phyloP scores from a whole-genome alignment of 2,329 filamentous ascomycete genomes.

The Cytospora piceicola region DNA sequence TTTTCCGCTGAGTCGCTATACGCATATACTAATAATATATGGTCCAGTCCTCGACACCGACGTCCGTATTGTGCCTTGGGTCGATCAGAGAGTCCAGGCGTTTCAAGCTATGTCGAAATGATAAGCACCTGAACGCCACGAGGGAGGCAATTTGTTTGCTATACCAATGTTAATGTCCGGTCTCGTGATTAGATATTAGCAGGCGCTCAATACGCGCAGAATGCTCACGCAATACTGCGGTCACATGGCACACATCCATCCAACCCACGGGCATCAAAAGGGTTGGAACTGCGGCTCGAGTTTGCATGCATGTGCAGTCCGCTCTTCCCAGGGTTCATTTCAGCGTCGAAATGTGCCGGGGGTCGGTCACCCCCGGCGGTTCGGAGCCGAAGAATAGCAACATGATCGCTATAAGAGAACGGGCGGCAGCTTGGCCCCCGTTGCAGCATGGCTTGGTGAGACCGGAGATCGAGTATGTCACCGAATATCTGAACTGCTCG shows the following conservation, averaged over 20 bases:
- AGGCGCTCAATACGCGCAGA: neutral
- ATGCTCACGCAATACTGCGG: neutral
- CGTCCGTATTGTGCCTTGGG: neutral
- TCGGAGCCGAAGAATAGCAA: neutral
- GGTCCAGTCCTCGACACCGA: neutral
- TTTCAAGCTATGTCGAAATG: too few relatives aligned
- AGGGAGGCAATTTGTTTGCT: neutral
- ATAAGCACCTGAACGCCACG: too few relatives aligned
- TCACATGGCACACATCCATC: neutral
- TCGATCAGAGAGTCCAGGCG: neutral
- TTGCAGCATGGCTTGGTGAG: neutral
- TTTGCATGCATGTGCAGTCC: neutral
- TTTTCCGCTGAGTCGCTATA: neutral
- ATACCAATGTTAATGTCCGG: neutral
- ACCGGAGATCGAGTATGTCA: too few relatives aligned
- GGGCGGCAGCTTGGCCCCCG: neutral
- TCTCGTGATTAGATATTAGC: neutral
- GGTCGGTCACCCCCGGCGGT: neutral
- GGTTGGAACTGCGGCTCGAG: neutral
- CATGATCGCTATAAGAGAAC: neutral
- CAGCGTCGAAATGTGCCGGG: neutral
- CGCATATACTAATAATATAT: neutral
- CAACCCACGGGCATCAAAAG: too few relatives aligned
- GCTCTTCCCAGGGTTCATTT: neutral
- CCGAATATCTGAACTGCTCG: too few relatives aligned